phyloP scores from a whole-genome alignment of 1,284 basidiomycete species.

The Cryptococcus sp. region DNA sequence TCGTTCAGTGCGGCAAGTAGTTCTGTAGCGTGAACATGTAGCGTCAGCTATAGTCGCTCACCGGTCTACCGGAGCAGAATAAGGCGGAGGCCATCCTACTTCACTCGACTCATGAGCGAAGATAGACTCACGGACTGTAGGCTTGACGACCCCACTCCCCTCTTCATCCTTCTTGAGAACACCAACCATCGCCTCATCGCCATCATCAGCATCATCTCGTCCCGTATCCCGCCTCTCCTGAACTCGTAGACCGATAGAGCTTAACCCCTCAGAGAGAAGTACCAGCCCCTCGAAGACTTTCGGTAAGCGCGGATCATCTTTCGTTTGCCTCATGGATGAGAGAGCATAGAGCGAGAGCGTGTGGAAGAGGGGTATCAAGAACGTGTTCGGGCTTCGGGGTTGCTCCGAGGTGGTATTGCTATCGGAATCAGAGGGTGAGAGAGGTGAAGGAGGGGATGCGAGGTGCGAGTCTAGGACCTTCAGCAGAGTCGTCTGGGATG shows the following conservation, averaged over 20 bases:
- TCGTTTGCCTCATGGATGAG: conserved; percentile 25
- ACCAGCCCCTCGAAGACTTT: conserved; percentile 77
- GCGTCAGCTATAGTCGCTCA: conserved; percentile 5
- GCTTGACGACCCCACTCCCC: conserved; percentile 61
- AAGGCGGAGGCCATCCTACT: too few relatives aligned
- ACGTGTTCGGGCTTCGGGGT: conserved; percentile 14
- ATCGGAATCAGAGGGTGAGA: background rate
- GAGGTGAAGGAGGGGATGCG: conserved; percentile 31
- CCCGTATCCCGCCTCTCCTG: conserved; percentile 37
- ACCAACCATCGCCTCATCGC: conserved; percentile 31
- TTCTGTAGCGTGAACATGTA: conserved; percentile 36
- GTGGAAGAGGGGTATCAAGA: conserved; percentile 28
- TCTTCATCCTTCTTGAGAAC: conserved; percentile 28
- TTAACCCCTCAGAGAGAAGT: conserved; percentile 72
- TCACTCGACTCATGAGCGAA: background rate
- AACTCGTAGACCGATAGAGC: conserved; percentile 64
- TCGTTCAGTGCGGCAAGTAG: conserved; percentile 67
- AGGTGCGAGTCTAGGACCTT: conserved; percentile 81
- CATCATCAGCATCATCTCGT: conserved; percentile 6
- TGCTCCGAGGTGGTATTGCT: conserved; percentile 6
- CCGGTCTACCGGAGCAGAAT: background rate
- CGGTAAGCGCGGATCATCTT: conserved; percentile 46
- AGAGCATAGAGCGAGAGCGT: conserved; percentile 31
- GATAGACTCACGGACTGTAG: conserved; percentile 62
- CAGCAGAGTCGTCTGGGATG: conserved; percentile 78